Evolutionary conservation across 2,329 filamentous ascomycete species (phyloP).

Genomic region (Didymella exigua): DNA sequence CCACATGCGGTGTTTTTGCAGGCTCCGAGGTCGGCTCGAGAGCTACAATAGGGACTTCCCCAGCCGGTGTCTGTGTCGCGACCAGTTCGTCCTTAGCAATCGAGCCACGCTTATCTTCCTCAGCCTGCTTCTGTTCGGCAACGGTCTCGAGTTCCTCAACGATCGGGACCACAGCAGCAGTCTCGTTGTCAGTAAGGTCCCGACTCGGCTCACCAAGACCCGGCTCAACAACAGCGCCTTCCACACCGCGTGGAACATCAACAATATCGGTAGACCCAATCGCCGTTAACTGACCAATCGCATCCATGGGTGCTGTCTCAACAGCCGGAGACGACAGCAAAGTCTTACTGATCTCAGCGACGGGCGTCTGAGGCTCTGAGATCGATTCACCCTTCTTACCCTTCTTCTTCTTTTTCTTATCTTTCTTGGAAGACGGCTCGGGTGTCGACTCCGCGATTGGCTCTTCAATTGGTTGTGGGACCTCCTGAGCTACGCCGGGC

Average conservation of each 20-base stretch:
- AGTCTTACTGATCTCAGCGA: slow-evolving; percentile 3
- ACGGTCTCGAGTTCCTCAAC: background rate
- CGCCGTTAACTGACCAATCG: background rate
- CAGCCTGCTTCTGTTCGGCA: slow-evolving; percentile 22
- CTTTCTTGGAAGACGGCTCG: slow-evolving; percentile 27
- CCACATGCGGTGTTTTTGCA: background rate
- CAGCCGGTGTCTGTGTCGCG: slow-evolving; percentile 2
- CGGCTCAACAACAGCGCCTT: background rate
- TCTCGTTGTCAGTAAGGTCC: background rate
- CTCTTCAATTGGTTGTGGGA: background rate
- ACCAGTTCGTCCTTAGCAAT: slow-evolving; percentile 17
- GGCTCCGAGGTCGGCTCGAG: background rate
- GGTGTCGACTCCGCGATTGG: background rate
- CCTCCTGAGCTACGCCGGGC: slow-evolving; percentile 2
- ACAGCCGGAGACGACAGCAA: background rate
- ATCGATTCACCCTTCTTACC: slow-evolving; percentile 29
- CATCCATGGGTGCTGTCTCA: background rate
- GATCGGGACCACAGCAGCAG: background rate
- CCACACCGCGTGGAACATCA: background rate
- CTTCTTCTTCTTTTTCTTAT: slow-evolving; percentile 39
- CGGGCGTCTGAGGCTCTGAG: slow-evolving; percentile 27
- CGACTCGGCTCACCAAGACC: background rate
- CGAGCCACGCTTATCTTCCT: slow-evolving; percentile 25
- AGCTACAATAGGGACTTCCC: slow-evolving; percentile 3
- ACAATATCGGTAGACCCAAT: background rate